Base-by-base conservation (phyloP, 1,139 yeast genomes). In the Candida sp. region DNA sequence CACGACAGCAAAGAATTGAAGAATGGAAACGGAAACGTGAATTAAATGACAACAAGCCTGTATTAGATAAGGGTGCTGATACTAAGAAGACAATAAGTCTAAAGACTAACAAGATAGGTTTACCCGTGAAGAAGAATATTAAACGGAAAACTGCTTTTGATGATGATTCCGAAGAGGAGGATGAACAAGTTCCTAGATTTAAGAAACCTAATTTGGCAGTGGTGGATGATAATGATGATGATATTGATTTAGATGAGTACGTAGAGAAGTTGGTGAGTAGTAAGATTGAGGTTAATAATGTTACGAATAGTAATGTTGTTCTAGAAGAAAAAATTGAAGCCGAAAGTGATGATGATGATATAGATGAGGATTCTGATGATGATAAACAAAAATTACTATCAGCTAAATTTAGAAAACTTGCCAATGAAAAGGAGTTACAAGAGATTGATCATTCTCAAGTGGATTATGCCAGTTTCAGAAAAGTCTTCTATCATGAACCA, bases 401-500 rank as follows among this genome's bases (percentile, higher is more conserved):
- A 4, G 45, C 57, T 9, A 62, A 58, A 44, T 51, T 72, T 19
- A 56, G 60, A 35, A 69, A 66, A 43, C 54, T 70, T 19, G 68
- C 63, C 39, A 68, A 66, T 40, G 63, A 63, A 34, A 73, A 72
- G 45, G 63, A 61, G 29, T 53, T 73, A 19, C 53, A 53, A n/a
- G 49, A 39, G 0, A 51, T 73, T 45, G 79, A 81, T 49, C 81
- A 83, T 61, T 48, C 77, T 38, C 50, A 61, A 46, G 61, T 79
- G 40, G 60, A 71, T 6, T 74, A 82, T 44, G 74, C 68, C 35
- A 75, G 82, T 0, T 82, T 91, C 54, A 58, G 78, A 12, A 88
- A 84, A 56, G 52, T 66, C 11, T 85, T 91, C 52, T 87, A 88
- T 54, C 67, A 67, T 1, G 91, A 84, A 51, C 79, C 87, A 1